Evolutionary conservation across 129 eudicot genomes (phyloP).

Genomic region (Cynara cardunculus): DNA sequence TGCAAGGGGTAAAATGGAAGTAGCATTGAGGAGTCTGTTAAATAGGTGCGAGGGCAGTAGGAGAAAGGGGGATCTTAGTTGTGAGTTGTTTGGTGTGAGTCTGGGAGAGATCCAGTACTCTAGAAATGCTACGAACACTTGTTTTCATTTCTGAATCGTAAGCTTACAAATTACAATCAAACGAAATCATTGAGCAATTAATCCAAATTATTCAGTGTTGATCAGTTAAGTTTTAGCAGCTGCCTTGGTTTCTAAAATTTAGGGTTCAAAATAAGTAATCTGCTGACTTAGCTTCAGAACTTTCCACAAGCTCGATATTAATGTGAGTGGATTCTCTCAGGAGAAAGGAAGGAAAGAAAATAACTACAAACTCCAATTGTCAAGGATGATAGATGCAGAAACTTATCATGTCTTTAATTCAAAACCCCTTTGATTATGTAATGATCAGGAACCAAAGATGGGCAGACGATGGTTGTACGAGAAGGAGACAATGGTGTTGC

Average conservation of each 20-base stretch:
- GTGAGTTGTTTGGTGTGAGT: background rate
- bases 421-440: conserved; percentile 20
- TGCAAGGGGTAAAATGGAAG: background rate
- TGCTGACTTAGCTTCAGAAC: background rate
- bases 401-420: background rate
- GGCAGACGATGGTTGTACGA: conserved; percentile 88
- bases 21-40: background rate
- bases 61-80: background rate
- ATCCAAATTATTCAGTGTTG: background rate
- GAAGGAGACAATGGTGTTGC: conserved; percentile 99
- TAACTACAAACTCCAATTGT: background rate
- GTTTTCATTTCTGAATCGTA: background rate
- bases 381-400: background rate
- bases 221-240: background rate
- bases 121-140: background rate
- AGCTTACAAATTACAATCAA: background rate
- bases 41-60: background rate
- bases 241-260: background rate
- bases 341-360: background rate
- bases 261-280: background rate
- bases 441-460: conserved; percentile 80
- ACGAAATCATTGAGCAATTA: background rate
- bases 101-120: background rate
- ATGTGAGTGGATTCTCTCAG: background rate
- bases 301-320: background rate